A percentile compares a stretch with the other conserved stretches of the same genome.
These are phyloP conservation scores for Exophiala alcalophila DNA, from an alignment of 2,329 filamentous ascomycete species.

Conservation along the genomic window DNA sequence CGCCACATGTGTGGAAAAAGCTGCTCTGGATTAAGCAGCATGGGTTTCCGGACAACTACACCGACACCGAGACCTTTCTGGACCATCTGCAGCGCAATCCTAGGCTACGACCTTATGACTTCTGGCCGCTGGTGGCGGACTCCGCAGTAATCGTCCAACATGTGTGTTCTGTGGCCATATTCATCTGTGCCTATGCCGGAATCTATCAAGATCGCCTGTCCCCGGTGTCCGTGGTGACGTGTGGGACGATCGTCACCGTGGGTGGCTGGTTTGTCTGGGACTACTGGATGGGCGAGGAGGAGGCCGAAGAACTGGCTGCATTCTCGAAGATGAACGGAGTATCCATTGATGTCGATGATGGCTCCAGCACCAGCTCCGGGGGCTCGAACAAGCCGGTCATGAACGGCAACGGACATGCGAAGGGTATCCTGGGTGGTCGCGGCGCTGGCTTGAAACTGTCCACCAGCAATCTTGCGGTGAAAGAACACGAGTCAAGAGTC, in stretches of 20 bases:
- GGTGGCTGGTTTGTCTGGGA: conserved; percentile 91
- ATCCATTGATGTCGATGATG: conserved; percentile 32
- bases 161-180: conserved; percentile 90
- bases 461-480: conserved; percentile 36
- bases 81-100: conserved; percentile 95
- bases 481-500: conserved; percentile 26
- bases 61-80: conserved; percentile 92
- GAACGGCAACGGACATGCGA: conserved; percentile 33
- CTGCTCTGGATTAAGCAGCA: conserved; percentile 91
- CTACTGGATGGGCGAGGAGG: conserved; percentile 75
- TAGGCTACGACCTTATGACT: conserved; percentile 89
- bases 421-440: conserved; percentile 35
- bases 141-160: conserved; percentile 97
- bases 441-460: conserved; percentile 46
- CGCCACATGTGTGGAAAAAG: conserved; percentile 85
- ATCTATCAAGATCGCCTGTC: conserved; percentile 87
- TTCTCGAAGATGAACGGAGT: conserved; percentile 29
- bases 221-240: conserved; percentile 82
- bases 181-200: conserved; percentile 86
- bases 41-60: conserved; percentile 95
- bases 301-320: conserved; percentile 40
- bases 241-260: conserved; percentile 77
- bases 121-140: conserved; percentile 94
- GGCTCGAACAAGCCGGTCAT: conserved; percentile 35
- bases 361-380: conserved; percentile 42